These are phyloP conservation scores for Chalciporus pseudorubinellus DNA, from an alignment of 768 basidiomycete species.

Conservation along the genomic window DNA sequence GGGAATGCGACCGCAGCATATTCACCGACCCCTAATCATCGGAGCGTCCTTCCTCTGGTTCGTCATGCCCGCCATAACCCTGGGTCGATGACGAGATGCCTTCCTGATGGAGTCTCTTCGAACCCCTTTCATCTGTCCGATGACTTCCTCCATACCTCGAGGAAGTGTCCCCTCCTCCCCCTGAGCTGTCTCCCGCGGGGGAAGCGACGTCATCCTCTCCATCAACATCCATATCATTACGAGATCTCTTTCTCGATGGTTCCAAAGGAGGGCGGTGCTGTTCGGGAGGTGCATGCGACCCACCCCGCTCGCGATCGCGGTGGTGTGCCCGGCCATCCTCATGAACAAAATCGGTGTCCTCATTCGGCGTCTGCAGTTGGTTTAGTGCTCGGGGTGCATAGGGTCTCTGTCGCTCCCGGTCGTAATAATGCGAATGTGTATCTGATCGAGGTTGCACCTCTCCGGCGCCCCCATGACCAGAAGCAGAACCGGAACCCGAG, in stretches of 20 bases:
- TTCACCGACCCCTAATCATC: slow-evolving; percentile 33
- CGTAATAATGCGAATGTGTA: slow-evolving; percentile 44
- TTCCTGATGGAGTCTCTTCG: slow-evolving; percentile 60
- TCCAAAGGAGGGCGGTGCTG: slow-evolving; percentile 43
- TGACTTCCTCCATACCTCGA: slow-evolving; percentile 37
- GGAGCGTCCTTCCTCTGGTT: slow-evolving; percentile 32
- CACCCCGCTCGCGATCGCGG: slow-evolving; percentile 40
- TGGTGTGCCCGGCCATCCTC: slow-evolving; percentile 47
- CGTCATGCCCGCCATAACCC: slow-evolving; percentile 27
- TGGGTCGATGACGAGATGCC: slow-evolving; percentile 25
- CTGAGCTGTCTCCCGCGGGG: slow-evolving; percentile 28
- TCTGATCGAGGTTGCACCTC: slow-evolving; percentile 54
- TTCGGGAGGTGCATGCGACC: slow-evolving; percentile 31
- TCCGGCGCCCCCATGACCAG: slow-evolving; percentile 29
- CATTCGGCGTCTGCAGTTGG: slow-evolving; percentile 36
- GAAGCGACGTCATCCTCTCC: slow-evolving; percentile 48
- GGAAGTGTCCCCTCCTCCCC: slow-evolving; percentile 27
- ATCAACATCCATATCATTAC: slow-evolving; percentile 65
- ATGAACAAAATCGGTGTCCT: slow-evolving; percentile 52
- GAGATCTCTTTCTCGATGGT: slow-evolving; percentile 52
- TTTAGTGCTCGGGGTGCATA: slow-evolving; percentile 53
- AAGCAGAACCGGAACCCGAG: slow-evolving; percentile 49
- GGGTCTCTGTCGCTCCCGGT: slow-evolving; percentile 46
- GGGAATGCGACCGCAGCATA: slow-evolving; percentile 20
- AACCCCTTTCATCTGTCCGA: slow-evolving; percentile 49